phyloP scores from a whole-genome alignment of 2,329 filamentous ascomycete genomes.

The Phaeosphaeria sp. region DNA sequence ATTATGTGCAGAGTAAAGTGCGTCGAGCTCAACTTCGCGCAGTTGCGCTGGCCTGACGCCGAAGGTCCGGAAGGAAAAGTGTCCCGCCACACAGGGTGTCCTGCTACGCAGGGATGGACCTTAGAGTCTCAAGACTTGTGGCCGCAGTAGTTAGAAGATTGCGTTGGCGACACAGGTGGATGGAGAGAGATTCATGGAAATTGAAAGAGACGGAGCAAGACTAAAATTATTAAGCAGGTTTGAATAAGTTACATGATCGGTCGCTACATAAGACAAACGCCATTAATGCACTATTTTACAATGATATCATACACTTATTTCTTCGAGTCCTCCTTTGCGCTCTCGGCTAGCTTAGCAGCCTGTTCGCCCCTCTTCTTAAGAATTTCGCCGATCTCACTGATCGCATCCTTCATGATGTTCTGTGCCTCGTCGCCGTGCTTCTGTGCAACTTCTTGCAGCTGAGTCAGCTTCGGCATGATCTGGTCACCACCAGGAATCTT shows the following conservation, averaged over 20 bases:
- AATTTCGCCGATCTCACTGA: conserved; percentile 43
- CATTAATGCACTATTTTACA: conserved; percentile 5
- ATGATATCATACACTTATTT: conserved; percentile 27
- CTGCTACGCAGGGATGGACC: neutral
- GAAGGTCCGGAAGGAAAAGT: neutral
- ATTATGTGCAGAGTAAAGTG: neutral
- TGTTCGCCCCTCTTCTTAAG: conserved; percentile 44
- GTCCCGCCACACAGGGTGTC: too few species aligned
- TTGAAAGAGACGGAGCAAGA: too few species aligned
- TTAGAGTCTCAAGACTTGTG: too few species aligned
- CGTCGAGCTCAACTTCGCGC: neutral
- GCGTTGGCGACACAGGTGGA: too few species aligned
- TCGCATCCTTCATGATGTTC: conserved; percentile 69
- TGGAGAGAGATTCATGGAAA: neutral
- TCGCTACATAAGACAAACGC: conserved; percentile 2
- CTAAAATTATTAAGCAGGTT: too few species aligned
- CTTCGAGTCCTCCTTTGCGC: conserved; percentile 44
- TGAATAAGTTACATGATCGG: too few species aligned
- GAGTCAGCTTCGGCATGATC: conserved; percentile 69
- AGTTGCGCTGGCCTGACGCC: neutral
- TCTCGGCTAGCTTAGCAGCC: conserved; percentile 39
- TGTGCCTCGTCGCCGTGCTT: conserved; percentile 74
- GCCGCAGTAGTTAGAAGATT: too few species aligned
- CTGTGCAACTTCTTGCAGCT: conserved; percentile 68
- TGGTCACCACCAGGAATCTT: conserved; percentile 69